Percentiles rank a stretch among this genome's conserved stretches.
These are phyloP conservation scores for Papiliotrema terrestris DNA, from an alignment of 1,284 basidiomycete species.

Conservation along the genomic window DNA sequence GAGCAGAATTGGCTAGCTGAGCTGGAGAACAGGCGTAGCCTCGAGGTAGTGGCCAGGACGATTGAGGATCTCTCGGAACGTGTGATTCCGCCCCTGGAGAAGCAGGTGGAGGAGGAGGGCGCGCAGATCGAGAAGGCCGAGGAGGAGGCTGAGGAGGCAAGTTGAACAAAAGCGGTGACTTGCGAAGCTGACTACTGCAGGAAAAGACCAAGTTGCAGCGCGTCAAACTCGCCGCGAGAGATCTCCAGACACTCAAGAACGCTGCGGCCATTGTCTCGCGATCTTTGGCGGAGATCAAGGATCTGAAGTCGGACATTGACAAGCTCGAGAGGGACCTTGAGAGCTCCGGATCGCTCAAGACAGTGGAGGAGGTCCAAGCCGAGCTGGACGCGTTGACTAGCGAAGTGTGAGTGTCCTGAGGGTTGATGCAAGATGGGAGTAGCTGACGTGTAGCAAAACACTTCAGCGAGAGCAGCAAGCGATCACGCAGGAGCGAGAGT, in stretches of 20 bases:
- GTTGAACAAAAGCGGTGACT: no score
- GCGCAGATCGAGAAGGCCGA: constrained; percentile 55
- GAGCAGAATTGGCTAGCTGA: constrained; percentile 62
- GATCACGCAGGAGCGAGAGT: constrained; percentile 64
- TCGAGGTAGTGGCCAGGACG: constrained; percentile 53
- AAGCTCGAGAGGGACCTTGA: constrained; percentile 66
- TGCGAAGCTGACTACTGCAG: constrained; percentile 13
- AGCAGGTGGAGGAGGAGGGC: constrained; percentile 61
- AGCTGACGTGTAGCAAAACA: constrained; percentile 56
- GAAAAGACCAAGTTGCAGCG: constrained; percentile 34
- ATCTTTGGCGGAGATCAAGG: constrained; percentile 63
- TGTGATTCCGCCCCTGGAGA: constrained; percentile 66
- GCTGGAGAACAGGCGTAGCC: constrained; percentile 57
- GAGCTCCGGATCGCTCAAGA: constrained; percentile 70
- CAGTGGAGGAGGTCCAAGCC: constrained; percentile 75
- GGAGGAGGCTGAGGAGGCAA: constrained; percentile 56
- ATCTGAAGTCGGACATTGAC: constrained; percentile 62
- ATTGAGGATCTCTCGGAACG: constrained; percentile 54
- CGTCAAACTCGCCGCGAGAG: constrained; percentile 51
- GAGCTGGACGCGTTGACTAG: constrained; percentile 63
- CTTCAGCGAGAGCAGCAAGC: constrained; percentile 65
- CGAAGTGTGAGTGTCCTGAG: constrained; percentile 59
- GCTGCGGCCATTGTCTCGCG: constrained; percentile 63
- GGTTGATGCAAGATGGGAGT: background rate
- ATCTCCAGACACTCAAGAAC: constrained; percentile 63